A percentile compares a stretch with the other conserved stretches of the same genome.
Evolutionary conservation across 116 monocot genomes (phyloP).

Genomic region (Papilionanthe hybrid): DNA sequence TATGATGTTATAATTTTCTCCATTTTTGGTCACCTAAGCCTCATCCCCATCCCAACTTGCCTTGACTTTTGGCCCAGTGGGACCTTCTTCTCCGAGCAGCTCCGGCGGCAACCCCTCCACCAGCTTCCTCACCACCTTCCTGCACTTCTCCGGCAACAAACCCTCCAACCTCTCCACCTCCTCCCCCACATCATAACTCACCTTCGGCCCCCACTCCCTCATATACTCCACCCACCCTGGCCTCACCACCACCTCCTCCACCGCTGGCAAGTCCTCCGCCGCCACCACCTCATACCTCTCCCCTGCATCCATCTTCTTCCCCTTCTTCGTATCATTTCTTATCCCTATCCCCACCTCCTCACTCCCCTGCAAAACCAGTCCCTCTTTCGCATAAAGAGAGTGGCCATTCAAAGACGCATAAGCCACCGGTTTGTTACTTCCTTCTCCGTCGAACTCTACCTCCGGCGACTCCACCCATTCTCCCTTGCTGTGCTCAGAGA

Average conservation of each 20-base stretch:
- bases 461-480: slow-evolving; percentile 53
- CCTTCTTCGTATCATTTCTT: slow-evolving; percentile 60
- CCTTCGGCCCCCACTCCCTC: slow-evolving; percentile 76
- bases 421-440: slow-evolving; percentile 22
- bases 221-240: slow-evolving; percentile 62
- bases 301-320: slow-evolving; percentile 36
- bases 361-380: slow-evolving; percentile 56
- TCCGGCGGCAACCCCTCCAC: slow-evolving; percentile 50
- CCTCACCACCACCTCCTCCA: slow-evolving; percentile 7
- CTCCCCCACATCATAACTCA: slow-evolving; percentile 29
- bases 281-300: slow-evolving; percentile 35
- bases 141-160: slow-evolving; percentile 38
- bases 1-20: no score
- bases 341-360: slow-evolving; percentile 36
- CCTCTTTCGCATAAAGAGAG: slow-evolving; percentile 48
- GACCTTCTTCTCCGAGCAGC: slow-evolving; percentile 72
- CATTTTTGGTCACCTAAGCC: background rate
- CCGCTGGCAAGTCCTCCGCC: slow-evolving; percentile 38
- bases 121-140: slow-evolving; percentile 31
- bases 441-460: slow-evolving; percentile 30
- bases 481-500: slow-evolving; percentile 65
- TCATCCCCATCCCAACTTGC: slow-evolving; percentile 59
- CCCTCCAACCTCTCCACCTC: slow-evolving; percentile 37
- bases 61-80: slow-evolving; percentile 76
- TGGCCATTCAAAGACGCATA: slow-evolving; percentile 68